Evolutionary conservation across 805 yeast species (phyloP), one percentile per base, ranked within the genome.

Genomic region (Ascoidea asiatica): DNA sequence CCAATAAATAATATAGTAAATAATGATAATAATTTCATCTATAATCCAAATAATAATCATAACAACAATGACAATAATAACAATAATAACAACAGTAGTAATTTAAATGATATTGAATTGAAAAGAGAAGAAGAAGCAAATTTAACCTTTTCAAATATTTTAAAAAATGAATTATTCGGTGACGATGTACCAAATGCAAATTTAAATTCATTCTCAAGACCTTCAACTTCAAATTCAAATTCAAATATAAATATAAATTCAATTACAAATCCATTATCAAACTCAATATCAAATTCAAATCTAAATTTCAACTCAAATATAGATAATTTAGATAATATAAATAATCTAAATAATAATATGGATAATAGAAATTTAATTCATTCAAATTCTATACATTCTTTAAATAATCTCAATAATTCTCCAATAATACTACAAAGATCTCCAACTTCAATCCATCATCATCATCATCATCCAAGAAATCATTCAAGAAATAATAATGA

Each of bases 141-240:
- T 57, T n/a, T 82, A 50, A 85, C 95, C 0, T 92, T 89, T 61
- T 80, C 89, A 45, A 78, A 90, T 0, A 84, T 92, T 2, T 64
- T 92, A 41, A 82, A 84, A 53, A 84, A 94, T 33, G 98, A 92
- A 59, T 64, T 92, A 35, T 92, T 92, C 66, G 97, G 97, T 15
- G 92, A 82, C 56, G 76, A 83, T 48, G 76, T 86, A 4, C 86
- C 89, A 46, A 46, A 57, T 17, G 51, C 55, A 5, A 29, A 29
- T 29, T 15, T 29, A 2, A 29, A 29, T 17, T 29, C 8, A 11
- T 8, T 29, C 35, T 23, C 15, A 13, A 22, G 21, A 19, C 2
- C 8, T 11, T 11, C 35, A 29, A 29, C 4, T 11, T 15, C 35
- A 29, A 23, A 15, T 21, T 22, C 38, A 35, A 20, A n/a, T n/a